Base-by-base conservation (phyloP, 1,284 basidiomycete species). In the Blastosporella zonata region DNA sequence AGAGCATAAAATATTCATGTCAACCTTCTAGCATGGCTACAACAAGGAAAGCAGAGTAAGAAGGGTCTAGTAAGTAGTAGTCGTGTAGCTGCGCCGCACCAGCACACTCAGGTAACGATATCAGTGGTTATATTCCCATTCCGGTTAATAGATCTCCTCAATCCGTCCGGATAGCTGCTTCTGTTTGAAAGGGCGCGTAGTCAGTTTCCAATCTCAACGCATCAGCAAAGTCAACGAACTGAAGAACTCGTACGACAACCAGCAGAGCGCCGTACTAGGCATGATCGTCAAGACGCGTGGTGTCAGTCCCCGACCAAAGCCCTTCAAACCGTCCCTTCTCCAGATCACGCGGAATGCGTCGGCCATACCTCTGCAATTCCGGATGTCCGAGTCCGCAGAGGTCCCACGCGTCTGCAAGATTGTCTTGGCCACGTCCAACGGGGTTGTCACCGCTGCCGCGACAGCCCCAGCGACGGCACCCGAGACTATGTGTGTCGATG, bases 381-480 rank as follows among this genome's bases (percentile, higher is more conserved):
- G 78, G 60, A 99, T 96, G 65, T 91, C 84, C 7, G 77, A 64
- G 62, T 98, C 95, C 3, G 74, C 68, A 27, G 89, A 88, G 21
- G 84, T 84, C 20, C 97, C 97, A 49, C 94, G 78, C 22, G 97
- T 99, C 69, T 99, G 97, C 28, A 99, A 72, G 56, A 97, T 80
- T 33, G 93, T 97, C 77, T 99, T 99, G 56, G 94, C 93, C n/a
- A 99, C 97, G 67, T 99, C 97, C 45, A 99, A 75, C 2, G 97
- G 97, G 10, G 93, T 99, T 20, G 97, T 99, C 17, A 97, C 84
- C 10, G 92, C 96, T 1, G 93, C 97, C 3, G 95, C 97, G 9
- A 98, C 84, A 20, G 84, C 97, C 41, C 97, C 97, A 0, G 97
- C 91, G 23, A 96, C 71, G 33, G 91, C 97, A 43, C 97, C 97